phyloP scores from a whole-genome alignment of 352 stramenopile genomes.

The Phytophthora pistaciae region DNA sequence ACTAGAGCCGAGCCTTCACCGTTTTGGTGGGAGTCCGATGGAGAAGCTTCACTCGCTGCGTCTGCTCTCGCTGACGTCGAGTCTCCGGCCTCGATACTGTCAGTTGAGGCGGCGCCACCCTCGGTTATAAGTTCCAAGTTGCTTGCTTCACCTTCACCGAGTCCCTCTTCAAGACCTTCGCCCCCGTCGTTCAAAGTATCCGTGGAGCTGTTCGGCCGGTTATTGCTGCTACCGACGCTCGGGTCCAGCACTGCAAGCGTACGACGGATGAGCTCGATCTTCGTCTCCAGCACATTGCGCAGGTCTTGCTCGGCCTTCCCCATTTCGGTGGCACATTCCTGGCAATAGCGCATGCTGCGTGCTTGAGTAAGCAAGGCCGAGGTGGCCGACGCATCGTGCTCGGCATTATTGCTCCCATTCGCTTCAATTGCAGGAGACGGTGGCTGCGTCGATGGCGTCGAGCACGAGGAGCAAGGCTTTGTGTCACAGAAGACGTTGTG shows the following conservation, averaged over 20 bases:
- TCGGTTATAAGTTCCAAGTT: neutral
- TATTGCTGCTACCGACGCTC: conserved; percentile 24
- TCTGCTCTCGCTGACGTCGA: conserved; percentile 1
- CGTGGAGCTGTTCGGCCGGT: conserved; percentile 7
- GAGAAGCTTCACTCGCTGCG: conserved; percentile 12
- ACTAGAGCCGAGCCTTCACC: conserved; percentile 9
- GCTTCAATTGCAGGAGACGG: conserved; percentile 11
- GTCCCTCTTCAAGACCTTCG: conserved; percentile 3
- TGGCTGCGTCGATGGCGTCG: conserved; percentile 20
- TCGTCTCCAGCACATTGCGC: conserved; percentile 62
- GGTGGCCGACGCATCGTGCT: neutral
- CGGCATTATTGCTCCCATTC: conserved; percentile 7
- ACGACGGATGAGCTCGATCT: conserved; percentile 65
- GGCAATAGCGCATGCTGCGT: conserved; percentile 69
- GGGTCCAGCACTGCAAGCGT: conserved; percentile 51
- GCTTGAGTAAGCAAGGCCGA: conserved; percentile 12
- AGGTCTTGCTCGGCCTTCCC: conserved; percentile 76
- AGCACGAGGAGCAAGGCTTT: conserved; percentile 75
- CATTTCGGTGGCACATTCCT: conserved; percentile 81
- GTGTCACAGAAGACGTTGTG: conserved; percentile 83
- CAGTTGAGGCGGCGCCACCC: neutral
- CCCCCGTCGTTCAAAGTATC: conserved; percentile 16
- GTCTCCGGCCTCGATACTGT: conserved; percentile 4
- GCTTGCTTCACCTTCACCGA: conserved; percentile 11
- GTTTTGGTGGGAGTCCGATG: conserved; percentile 12